phyloP scores from a whole-genome alignment of 2,329 filamentous ascomycete genomes.

The Talaromyces sp. region DNA sequence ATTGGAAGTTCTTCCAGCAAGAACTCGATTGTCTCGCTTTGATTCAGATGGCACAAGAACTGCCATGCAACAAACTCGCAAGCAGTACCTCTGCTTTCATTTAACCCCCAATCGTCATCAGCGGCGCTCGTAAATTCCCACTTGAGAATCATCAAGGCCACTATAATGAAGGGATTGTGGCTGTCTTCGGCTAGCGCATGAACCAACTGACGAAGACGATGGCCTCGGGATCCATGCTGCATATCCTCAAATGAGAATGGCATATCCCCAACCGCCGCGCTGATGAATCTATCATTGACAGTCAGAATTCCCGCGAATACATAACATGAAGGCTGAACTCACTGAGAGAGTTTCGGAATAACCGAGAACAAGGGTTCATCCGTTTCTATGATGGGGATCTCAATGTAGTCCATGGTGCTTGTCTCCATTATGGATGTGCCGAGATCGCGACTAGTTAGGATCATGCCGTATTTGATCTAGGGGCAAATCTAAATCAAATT shows the following conservation, averaged over 20 bases:
- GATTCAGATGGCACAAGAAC: constrained; percentile 59
- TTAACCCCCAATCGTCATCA: constrained; percentile 58
- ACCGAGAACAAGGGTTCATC: constrained; percentile 43
- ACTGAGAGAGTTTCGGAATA: constrained; percentile 45
- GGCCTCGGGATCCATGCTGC: constrained; percentile 40
- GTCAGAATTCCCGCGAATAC: background rate
- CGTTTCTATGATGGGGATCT: constrained; percentile 46
- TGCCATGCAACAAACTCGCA: constrained; percentile 67
- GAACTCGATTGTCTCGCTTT: constrained; percentile 60
- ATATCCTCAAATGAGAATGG: constrained; percentile 51
- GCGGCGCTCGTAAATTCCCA: constrained; percentile 58
- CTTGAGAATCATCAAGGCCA: constrained; percentile 59
- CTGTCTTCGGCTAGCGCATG: constrained; percentile 43
- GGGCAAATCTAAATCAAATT: background rate
- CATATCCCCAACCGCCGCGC: constrained; percentile 42
- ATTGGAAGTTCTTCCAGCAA: constrained; percentile 56
- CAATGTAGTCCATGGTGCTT: constrained; percentile 20
- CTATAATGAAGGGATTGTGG: constrained; percentile 48
- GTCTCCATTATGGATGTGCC: constrained; percentile 8
- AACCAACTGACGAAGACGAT: constrained; percentile 43
- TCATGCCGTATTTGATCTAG: background rate
- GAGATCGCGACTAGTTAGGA: background rate
- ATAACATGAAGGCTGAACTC: background rate
- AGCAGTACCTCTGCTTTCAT: constrained; percentile 59
- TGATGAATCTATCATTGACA: constrained; percentile 38